Evolutionary conservation across 2,329 filamentous ascomycete species (phyloP).

Genomic region (Fusarium multiceps): DNA sequence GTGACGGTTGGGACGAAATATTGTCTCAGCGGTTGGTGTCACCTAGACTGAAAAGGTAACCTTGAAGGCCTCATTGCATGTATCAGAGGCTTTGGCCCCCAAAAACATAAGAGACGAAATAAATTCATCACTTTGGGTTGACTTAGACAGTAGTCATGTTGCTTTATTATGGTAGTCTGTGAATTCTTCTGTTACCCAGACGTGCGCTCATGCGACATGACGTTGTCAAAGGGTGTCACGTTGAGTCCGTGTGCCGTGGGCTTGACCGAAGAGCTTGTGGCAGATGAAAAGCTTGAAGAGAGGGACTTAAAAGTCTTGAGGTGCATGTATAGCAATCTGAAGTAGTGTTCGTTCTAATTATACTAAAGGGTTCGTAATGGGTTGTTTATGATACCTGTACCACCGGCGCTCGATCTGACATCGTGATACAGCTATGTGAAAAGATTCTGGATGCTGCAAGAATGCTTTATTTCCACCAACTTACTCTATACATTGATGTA

Average conservation of each 20-base stretch:
- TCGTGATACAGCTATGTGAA: not conserved
- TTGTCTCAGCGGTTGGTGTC: not conserved
- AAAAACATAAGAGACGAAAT: not conserved
- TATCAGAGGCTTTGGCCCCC: not conserved
- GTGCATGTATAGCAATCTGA: fast-evolving
- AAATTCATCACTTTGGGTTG: fast-evolving
- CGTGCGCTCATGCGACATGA: not conserved
- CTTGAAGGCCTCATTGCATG: not conserved
- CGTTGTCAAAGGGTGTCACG: not conserved
- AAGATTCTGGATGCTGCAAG: not conserved
- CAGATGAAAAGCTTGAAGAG: not conserved
- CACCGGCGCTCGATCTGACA: too few relatives aligned
- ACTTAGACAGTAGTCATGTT: fast-evolving
- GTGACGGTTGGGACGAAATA: not conserved
- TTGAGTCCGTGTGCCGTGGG: fast-evolving
- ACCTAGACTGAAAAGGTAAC: not conserved
- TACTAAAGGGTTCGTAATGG: not conserved
- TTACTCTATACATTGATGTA: not conserved
- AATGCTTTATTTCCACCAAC: not conserved
- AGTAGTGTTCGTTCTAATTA: fast-evolving
- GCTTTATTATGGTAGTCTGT: not conserved
- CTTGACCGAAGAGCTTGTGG: fast-evolving
- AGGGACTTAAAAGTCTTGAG: not conserved
- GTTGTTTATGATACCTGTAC: too few relatives aligned
- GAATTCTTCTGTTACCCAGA: too few relatives aligned